These are phyloP conservation scores for Colletotrichum abscissum DNA, from an alignment of 2,329 filamentous ascomycete species.

Conservation along the genomic window DNA sequence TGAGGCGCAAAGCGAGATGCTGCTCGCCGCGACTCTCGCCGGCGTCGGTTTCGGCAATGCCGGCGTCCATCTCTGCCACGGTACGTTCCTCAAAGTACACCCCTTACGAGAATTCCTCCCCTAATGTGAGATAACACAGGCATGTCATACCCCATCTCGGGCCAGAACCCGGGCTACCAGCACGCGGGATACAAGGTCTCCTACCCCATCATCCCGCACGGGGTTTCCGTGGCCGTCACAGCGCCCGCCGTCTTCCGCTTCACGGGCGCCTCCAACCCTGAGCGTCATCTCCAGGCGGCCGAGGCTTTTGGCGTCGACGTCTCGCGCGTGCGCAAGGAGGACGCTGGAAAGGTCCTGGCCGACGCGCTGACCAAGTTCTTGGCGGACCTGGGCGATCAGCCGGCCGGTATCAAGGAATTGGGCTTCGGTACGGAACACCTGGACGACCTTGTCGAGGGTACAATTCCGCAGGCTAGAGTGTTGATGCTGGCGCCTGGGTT, in stretches of 20 bases:
- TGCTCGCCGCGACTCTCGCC: slow-evolving; percentile 91
- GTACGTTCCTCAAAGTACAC: slow-evolving; percentile 48
- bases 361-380: slow-evolving; percentile 88
- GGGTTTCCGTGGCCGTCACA: slow-evolving; percentile 93
- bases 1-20: slow-evolving; percentile 95
- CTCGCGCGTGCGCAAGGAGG: slow-evolving; percentile 86
- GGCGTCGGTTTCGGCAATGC: slow-evolving; percentile 98
- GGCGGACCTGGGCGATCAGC: slow-evolving; percentile 87
- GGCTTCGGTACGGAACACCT: slow-evolving; percentile 84
- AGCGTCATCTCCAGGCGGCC: slow-evolving; percentile 89
- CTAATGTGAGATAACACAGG: slow-evolving; percentile 54
- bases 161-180: slow-evolving; percentile 77
- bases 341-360: slow-evolving; percentile 86
- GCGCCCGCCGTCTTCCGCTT: slow-evolving; percentile 95
- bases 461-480: slow-evolving; percentile 90
- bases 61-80: slow-evolving; percentile 83
- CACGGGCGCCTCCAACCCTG: slow-evolving; percentile 90
- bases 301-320: slow-evolving; percentile 93
- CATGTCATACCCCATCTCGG: slow-evolving; percentile 98
- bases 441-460: slow-evolving; percentile 90
- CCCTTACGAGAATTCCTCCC: not conserved
- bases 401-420: slow-evolving; percentile 82
- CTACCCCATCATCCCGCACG: slow-evolving; percentile 89
- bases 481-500: slow-evolving; percentile 91
- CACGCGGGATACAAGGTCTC: slow-evolving; percentile 54